Conservation (phyloP, 73 alveolate genomes). For the Paramecium caudatum region DNA sequence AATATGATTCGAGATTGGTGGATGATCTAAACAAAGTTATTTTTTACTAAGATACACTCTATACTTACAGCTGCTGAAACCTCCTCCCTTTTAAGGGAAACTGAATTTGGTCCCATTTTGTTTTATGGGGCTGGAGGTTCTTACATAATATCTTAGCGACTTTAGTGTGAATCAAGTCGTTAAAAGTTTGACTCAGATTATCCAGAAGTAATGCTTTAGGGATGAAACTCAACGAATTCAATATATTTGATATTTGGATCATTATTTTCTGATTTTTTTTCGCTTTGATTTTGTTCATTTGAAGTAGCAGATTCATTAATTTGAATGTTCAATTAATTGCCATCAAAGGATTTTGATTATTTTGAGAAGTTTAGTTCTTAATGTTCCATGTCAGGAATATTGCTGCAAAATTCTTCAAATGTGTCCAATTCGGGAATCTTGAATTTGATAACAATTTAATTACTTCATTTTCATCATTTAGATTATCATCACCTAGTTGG, state of each 20-base stretch:
- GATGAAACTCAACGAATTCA: slow-evolving; percentile 55
- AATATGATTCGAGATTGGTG: not conserved
- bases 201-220: slow-evolving; percentile 30
- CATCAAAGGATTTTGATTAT: slow-evolving; percentile 18
- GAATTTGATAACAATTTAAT: no score
- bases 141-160: slow-evolving; percentile 36
- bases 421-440: slow-evolving; percentile 52
- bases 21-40: slow-evolving; percentile 15
- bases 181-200: slow-evolving; percentile 8
- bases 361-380: slow-evolving; percentile 36
- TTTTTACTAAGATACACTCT: not conserved
- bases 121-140: slow-evolving; percentile 60
- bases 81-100: slow-evolving; percentile 40
- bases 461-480: not conserved
- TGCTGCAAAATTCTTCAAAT: slow-evolving; percentile 67
- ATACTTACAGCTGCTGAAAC: not conserved
- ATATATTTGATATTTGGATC: slow-evolving; percentile 9
- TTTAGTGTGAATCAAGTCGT: not conserved
- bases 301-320: no score
- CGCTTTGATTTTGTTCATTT: not conserved
- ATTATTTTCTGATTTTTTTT: not conserved
- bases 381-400: slow-evolving; percentile 43
- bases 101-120: slow-evolving; percentile 27
- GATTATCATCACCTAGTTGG: not conserved
- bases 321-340: no score